Conservation (phyloP, 208 protist species). For the Blechomonas ayalai region DNA sequence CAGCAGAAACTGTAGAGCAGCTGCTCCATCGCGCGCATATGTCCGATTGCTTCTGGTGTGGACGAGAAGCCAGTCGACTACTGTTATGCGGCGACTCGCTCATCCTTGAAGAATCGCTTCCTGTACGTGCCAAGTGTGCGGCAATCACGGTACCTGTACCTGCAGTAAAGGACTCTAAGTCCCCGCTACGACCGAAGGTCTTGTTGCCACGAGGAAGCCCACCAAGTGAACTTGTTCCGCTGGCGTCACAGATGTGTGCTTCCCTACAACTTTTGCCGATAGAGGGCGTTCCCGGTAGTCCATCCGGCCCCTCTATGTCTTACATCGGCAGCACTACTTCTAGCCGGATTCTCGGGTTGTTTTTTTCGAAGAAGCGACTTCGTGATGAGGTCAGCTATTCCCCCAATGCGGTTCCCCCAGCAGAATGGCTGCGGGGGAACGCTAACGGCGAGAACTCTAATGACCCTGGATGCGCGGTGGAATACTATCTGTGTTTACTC, state of each 20-base stretch:
- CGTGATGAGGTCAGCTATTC: no score
- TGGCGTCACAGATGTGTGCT: not conserved
- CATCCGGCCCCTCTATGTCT: conserved; percentile 1
- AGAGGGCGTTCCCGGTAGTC: not conserved
- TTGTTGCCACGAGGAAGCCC: conserved; percentile 52
- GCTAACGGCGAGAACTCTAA: no score
- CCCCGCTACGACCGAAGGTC: not conserved
- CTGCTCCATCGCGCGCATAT: conserved; percentile 13
- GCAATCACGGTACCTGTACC: conserved; percentile 8
- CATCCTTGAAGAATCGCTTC: conserved; percentile 11
- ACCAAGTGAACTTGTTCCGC: conserved; percentile 15
- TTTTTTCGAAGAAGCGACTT: no score
- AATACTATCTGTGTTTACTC: no score
- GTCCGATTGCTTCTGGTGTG: conserved; percentile 12
- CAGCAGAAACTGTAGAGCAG: not conserved
- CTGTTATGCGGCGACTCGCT: conserved; percentile 19
- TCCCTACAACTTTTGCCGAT: not conserved
- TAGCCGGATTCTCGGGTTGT: conserved; percentile 21
- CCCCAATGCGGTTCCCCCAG: no score
- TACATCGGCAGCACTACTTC: conserved; percentile 21
- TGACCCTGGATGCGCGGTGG: no score
- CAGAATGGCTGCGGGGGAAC: no score
- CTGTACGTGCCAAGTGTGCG: conserved; percentile 39
- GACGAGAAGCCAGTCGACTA: conserved; percentile 5
- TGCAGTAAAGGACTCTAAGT: not conserved